Percentiles rank a stretch among this genome's conserved stretches.
phyloP scores from a whole-genome alignment of 331 rosid genomes.

The Quercus tomentella region DNA sequence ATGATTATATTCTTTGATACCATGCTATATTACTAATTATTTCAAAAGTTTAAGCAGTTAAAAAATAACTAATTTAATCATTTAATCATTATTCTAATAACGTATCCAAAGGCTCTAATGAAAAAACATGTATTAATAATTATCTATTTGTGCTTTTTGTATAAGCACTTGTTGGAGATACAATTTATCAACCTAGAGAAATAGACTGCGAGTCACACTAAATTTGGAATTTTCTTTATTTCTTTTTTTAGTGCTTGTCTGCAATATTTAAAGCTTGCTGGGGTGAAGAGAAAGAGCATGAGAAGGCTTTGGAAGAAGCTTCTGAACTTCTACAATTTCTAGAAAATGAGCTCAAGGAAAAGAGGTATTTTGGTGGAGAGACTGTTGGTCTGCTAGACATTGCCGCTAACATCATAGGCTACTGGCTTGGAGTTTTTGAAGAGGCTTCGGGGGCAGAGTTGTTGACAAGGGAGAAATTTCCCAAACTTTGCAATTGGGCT shows the following conservation, averaged over 20 bases:
- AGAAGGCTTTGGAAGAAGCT: conserved; percentile 36
- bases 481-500: conserved; percentile 46
- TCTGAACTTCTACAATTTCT: conserved; percentile 28
- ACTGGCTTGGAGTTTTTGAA: conserved; percentile 45
- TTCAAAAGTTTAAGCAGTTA: too few species aligned
- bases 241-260: conserved; percentile 11
- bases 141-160: background rate
- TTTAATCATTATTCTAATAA: too few species aligned
- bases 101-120: too few species aligned
- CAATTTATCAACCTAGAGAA: background rate
- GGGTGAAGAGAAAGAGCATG: conserved; percentile 22
- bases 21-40: too few species aligned
- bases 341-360: conserved; percentile 45
- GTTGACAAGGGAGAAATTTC: conserved; percentile 35
- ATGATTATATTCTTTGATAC: too few species aligned
- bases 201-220: background rate
- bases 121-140: background rate
- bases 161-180: background rate
- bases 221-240: background rate
- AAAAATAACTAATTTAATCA: too few species aligned
- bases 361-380: conserved; percentile 59
- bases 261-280: conserved; percentile 25
- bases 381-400: conserved; percentile 52
- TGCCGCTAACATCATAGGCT: conserved; percentile 31
- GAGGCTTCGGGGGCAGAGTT: conserved; percentile 32